Conservation (phyloP, 1,284 basidiomycete species). For the Rhodotorula sp. region DNA sequence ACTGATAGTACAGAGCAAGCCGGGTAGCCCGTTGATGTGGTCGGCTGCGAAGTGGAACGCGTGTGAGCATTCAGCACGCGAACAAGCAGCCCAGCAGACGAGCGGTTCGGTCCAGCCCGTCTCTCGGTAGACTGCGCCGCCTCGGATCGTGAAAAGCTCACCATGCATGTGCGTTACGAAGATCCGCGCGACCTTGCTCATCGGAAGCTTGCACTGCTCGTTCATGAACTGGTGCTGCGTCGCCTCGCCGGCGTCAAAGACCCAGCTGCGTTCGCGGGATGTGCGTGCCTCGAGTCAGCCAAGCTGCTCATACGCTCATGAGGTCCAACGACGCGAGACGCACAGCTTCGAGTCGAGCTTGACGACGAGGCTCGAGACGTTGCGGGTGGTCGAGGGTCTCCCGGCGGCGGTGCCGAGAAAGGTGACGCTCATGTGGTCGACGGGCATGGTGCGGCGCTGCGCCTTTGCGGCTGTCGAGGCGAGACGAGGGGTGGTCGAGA, state of each 20-base stretch:
- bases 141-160: conserved; percentile 59
- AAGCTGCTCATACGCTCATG: too few relatives aligned
- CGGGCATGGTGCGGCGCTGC: conserved; percentile 13
- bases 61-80: not conserved
- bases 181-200: conserved; percentile 66
- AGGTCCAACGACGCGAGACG: too few relatives aligned
- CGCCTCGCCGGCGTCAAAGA: conserved; percentile 86
- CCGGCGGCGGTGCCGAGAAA: conserved; percentile 45
- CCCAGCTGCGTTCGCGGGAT: conserved; percentile 50
- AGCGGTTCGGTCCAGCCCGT: too few relatives aligned
- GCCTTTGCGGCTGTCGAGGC: not conserved
- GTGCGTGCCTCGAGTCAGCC: too few relatives aligned
- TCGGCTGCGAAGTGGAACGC: conserved; percentile 18
- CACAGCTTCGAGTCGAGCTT: conserved; percentile 38
- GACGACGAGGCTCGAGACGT: conserved; percentile 41
- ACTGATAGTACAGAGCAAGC: conserved; percentile 51
- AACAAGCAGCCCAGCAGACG: too few relatives aligned
- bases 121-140: not conserved
- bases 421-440: conserved; percentile 32
- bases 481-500: not conserved
- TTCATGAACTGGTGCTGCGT: conserved; percentile 72
- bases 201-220: conserved; percentile 60
- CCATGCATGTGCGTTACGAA: conserved; percentile 91
- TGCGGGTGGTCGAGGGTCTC: conserved; percentile 36
- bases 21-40: conserved; percentile 56